Percentiles rank a stretch among this genome's conserved stretches.
Conservation (phyloP, 106 monocot genomes). For the Apostasia shenzhenica region DNA sequence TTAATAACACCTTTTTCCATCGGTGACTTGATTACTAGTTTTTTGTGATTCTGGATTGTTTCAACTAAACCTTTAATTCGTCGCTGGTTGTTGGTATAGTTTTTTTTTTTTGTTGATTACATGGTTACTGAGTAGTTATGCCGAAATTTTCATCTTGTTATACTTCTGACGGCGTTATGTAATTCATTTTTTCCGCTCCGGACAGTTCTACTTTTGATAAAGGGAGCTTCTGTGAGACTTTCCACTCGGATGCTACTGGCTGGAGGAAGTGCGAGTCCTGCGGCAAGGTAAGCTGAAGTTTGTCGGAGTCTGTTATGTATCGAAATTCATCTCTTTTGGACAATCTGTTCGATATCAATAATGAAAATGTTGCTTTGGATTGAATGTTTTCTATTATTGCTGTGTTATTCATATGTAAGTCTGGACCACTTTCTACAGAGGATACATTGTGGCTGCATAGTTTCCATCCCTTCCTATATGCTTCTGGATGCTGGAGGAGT, state of each 20-base stretch:
- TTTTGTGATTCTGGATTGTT: not conserved
- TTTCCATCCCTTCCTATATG: conserved; percentile 28
- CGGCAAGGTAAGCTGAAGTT: conserved; percentile 31
- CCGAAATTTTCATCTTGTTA: not conserved
- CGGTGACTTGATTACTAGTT: not conserved
- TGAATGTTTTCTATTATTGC: not conserved
- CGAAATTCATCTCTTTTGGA: not conserved
- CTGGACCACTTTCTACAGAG: conserved; percentile 19
- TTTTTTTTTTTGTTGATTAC: not conserved
- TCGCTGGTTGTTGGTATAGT: not conserved
- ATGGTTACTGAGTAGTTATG: not conserved
- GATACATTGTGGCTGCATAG: conserved; percentile 63
- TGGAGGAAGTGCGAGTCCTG: conserved; percentile 71
- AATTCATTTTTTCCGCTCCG: not conserved
- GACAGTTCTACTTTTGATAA: conserved; percentile 38
- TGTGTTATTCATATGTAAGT: not conserved
- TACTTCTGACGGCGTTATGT: not conserved
- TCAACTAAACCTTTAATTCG: not conserved
- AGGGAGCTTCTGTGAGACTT: conserved; percentile 53
- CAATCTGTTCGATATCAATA: not conserved
- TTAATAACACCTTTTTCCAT: not conserved
- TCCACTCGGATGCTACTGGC: conserved; percentile 39
- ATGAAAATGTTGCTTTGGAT: not conserved
- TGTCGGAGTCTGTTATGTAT: not conserved
- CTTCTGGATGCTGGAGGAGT: conserved; percentile 57